Evolutionary conservation across 805 yeast genomes (phyloP), one percentile per base, ranked within the genome.

Genomic region (Zygotorulaspora florentina): DNA sequence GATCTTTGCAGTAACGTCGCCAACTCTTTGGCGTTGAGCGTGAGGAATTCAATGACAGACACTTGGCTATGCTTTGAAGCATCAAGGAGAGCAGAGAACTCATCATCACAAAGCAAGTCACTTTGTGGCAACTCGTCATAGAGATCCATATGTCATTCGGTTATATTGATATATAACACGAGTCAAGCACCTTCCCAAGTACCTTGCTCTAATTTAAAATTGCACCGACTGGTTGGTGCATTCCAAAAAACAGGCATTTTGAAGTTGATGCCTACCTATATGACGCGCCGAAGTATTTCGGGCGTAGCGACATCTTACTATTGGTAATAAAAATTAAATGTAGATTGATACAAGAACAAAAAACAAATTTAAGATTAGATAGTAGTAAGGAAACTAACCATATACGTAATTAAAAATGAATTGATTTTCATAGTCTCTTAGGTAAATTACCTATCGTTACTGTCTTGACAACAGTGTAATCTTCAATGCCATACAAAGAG

Each of bases 401-500:
- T 20, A 5, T 20, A 20, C 25, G 7, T 4, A 20, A 20, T 20
- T 20, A 20, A 20, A 20, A 5, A 20, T 20, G 25, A 20, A 5
- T 20, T 5, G 4, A 20, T 4, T 4, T 17, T 33, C 20, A 33
- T 16, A 51, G 23, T 33, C 28, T 44, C 10, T 42, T 39, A 8
- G 63, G 63, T 13, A 57, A 44, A 23, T 71, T 68, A 40, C 83
- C 82, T 30, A 77, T 66, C 23, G 73, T 74, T 34, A 78, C 68
- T 8, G 80, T 68, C 59, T 79, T 79, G 42, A 77, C 65, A 13
- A 74, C 73, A 31, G 75, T 69, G 58, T 79, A 80, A 59, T 81
- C 86, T 28, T 79, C 84, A 49, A 82, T 62, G 30, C 87, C 87
- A 55, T 73, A 73, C 44, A 74, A 62, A 1, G 83, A 76, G 13